Base-by-base conservation (phyloP, 2,329 filamentous ascomycete species). In the Xylariaceae sp. region DNA sequence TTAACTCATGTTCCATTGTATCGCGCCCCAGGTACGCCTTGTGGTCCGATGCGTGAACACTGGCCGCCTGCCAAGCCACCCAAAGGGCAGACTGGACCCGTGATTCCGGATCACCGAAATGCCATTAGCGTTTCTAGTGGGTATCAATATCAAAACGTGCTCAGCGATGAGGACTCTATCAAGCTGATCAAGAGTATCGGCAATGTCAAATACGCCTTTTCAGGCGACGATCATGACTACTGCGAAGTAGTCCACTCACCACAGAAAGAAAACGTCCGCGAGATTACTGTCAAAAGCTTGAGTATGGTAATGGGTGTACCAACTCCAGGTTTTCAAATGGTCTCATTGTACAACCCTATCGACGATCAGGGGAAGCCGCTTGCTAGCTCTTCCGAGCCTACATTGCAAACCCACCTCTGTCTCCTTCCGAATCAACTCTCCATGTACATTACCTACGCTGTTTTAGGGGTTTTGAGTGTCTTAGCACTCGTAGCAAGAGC, bases 211-310 rank as follows among this genome's bases (percentile, higher is more conserved):
- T 89, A 95, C 63, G 89, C 93, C 39, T 99, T 98, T 71, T 96
- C 92, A 0, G 95, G 95, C 9, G 95, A 99, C 67, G 95, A 99
- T 70, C 95, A 99, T 76, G 95, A 99, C 76, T 97, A 98, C 76
- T 99, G 95, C 76, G 93, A 96, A 69, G 78, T 98, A 6, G 82
- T 87, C 0, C 95, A 99, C 73, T 85, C 87, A 2, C 81, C 85
- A 16, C 85, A 87, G 57, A 87, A 87, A 61, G 82, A 81, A 29
- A 83, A 81, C 23, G 84, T 88, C 28, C 81, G 79, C 45, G 95
- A 99, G 73, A 96, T 97, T 63, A 99, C 95, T 0, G 92, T 98
- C 67, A 99, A 99, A 77, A 93, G 89, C 69, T 86, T 96, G 65
- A 96, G 88, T 69, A 96, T 94, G 92, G 92, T 92, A 16, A 98